Conservation (phyloP, 2,329 filamentous ascomycete genomes). For the Coniochaeta prunicola region DNA sequence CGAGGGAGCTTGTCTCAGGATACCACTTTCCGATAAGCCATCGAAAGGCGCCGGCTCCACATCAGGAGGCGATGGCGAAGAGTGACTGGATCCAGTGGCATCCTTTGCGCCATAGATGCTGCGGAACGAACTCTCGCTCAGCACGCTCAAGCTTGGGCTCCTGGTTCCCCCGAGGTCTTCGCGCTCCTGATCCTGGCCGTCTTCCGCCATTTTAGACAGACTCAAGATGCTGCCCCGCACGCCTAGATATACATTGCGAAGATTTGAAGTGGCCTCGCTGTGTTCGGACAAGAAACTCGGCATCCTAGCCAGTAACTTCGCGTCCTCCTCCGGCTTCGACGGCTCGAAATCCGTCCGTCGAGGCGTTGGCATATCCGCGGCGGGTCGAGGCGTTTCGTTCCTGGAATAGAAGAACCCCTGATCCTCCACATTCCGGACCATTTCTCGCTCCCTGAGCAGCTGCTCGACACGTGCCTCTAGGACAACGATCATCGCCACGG, state of each 20-base stretch:
- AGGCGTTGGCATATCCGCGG: slow-evolving; percentile 14
- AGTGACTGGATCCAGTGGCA: slow-evolving; percentile 9
- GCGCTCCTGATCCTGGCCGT: slow-evolving; percentile 21
- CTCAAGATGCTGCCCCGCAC: slow-evolving; percentile 40
- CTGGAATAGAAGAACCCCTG: slow-evolving; percentile 27
- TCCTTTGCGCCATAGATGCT: slow-evolving; percentile 53
- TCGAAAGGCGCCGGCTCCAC: neutral
- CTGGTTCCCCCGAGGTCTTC: slow-evolving; percentile 36
- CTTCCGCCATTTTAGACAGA: slow-evolving; percentile 40
- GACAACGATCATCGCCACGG: slow-evolving; percentile 60
- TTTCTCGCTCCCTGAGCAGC: slow-evolving; percentile 44
- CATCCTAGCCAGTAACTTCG: slow-evolving; percentile 44
- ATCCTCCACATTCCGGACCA: slow-evolving; percentile 42
- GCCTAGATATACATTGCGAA: slow-evolving; percentile 52
- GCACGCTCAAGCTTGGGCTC: slow-evolving; percentile 55
- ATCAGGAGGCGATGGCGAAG: slow-evolving; percentile 17
- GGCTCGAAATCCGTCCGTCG: slow-evolving; percentile 8
- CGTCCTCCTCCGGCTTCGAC: slow-evolving; percentile 18
- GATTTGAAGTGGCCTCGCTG: slow-evolving; percentile 51
- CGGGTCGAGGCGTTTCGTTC: slow-evolving; percentile 18
- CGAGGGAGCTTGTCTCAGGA: neutral
- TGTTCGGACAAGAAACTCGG: slow-evolving; percentile 58
- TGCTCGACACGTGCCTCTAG: slow-evolving; percentile 54
- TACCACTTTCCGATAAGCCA: neutral
- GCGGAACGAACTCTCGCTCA: slow-evolving; percentile 61